Evolutionary conservation across 2,329 filamentous ascomycete species (phyloP), one percentile per base, ranked within the genome.

Genomic region (Pseudogymnoascus sp.): DNA sequence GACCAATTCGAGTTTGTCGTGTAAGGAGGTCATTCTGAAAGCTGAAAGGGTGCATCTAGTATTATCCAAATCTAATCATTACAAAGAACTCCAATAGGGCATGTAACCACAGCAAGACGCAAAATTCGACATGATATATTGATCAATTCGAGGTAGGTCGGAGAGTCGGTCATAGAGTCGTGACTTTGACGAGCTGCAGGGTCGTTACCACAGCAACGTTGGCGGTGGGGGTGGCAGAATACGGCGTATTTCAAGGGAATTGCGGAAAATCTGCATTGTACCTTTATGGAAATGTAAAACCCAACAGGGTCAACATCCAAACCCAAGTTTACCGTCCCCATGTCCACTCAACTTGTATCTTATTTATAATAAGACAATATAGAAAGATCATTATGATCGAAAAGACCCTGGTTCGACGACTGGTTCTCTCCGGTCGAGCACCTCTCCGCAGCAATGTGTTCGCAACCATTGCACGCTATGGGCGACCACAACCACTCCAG

Each of bases 1-100:
- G 69, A 82, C 74, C 62, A 73, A 75, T 62, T 80, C 77, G 66
- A 76, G 75, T 65, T 76, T 75, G 62, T 71, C 65, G 65, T 73
- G 70, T 59, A 72, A 63, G 41, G 74, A 72, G 67, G 73, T 71
- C 77, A 79, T 79, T 68, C 67, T 68, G 66, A 68, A 67, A 67
- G 33, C 63, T 60, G 68, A 64, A 68, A 36, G 5, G 35, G 36
- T 61, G 57, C 60, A 57, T 60, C 39, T 62, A 65, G 58, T 67
- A 60, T 64, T 70, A 70, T 66, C 63, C 64, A 66, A 61, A 60
- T 66, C 67, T 70, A 72, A 61, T 68, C 71, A 72, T 72, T 70
- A 71, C 70, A 65, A 64, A 66, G 67, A 66, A 66, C 58, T 54
- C 33, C 57, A 62, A 64, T 47, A 59, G 59, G 39, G 60, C 35